phyloP scores from a whole-genome alignment of 495 filamentous ascomycete species.

The Podospora didyma region DNA sequence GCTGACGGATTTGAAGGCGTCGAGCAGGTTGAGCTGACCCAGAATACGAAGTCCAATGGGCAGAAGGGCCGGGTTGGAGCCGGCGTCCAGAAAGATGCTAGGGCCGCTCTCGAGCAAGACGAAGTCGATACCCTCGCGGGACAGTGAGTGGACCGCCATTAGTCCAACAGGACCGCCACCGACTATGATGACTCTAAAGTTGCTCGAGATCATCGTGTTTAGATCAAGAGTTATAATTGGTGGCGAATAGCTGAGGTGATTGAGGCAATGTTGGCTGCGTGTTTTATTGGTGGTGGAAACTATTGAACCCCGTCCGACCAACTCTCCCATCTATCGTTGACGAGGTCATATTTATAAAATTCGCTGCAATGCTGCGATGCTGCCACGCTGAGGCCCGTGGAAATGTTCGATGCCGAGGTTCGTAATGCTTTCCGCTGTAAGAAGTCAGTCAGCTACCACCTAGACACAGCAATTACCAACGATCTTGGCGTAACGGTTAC shows the following conservation, averaged over 20 bases:
- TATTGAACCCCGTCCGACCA: neutral
- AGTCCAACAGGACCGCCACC: constrained; percentile 34
- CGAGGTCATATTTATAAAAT: neutral
- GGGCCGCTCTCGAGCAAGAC: constrained; percentile 40
- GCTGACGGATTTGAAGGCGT: neutral
- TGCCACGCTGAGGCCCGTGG: neutral
- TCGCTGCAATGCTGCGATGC: no score
- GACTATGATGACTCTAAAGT: constrained; percentile 1
- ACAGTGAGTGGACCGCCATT: constrained; percentile 40
- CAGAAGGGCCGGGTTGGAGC: constrained; percentile 34
- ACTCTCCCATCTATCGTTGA: neutral
- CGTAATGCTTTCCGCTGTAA: no score
- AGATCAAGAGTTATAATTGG: neutral
- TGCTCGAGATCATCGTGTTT: neutral
- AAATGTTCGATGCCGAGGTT: neutral
- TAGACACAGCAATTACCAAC: no score
- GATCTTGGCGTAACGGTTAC: no score
- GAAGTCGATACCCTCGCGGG: constrained; percentile 39
- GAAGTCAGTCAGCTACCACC: no score
- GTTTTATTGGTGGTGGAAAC: neutral
- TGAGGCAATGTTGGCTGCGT: neutral
- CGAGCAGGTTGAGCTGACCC: constrained; percentile 40
- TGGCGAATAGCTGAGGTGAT: neutral
- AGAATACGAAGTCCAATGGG: constrained; percentile 33
- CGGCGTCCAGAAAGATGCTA: constrained; percentile 26